Evolutionary conservation across 805 yeast genomes (phyloP).

Genomic region (Kodamaea lidongshanica): DNA sequence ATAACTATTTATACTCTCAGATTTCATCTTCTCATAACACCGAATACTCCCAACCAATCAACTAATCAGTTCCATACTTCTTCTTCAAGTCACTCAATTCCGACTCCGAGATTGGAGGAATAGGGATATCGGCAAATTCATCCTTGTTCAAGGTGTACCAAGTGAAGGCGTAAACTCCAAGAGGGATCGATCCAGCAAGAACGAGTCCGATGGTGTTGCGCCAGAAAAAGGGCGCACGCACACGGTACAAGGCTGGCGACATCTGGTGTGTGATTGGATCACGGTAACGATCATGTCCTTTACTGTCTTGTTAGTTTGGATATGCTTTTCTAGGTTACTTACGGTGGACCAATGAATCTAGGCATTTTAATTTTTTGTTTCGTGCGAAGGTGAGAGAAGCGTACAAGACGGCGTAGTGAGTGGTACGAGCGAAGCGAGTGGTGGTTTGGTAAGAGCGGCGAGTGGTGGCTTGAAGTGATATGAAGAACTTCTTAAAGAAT

Average conservation of each 20-base stretch:
- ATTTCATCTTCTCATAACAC: slow-evolving; percentile 1
- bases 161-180: slow-evolving; percentile 60
- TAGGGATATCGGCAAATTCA: slow-evolving; percentile 86
- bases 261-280: slow-evolving; percentile 72
- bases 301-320: slow-evolving; percentile 20
- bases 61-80: slow-evolving; percentile 64
- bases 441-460: not conserved
- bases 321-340: slow-evolving; percentile 5
- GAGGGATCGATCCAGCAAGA: slow-evolving; percentile 56
- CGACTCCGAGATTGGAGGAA: slow-evolving; percentile 82
- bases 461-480: no score
- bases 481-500: no score
- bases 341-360: slow-evolving; percentile 15
- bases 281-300: slow-evolving; percentile 39
- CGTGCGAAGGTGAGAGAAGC: not conserved
- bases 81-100: slow-evolving; percentile 66
- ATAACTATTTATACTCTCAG: slow-evolving; percentile 4
- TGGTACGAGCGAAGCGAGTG: not conserved
- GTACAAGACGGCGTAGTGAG: not conserved
- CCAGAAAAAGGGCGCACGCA: slow-evolving; percentile 81
- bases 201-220: slow-evolving; percentile 62
- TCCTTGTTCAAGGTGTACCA: slow-evolving; percentile 63
- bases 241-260: slow-evolving; percentile 92
- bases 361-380: slow-evolving; percentile 8
- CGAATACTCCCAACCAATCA: slow-evolving; percentile 15